These are phyloP conservation scores for Rutstroemia sp. DNA, from an alignment of 2,329 filamentous ascomycete species.

Conservation along the genomic window DNA sequence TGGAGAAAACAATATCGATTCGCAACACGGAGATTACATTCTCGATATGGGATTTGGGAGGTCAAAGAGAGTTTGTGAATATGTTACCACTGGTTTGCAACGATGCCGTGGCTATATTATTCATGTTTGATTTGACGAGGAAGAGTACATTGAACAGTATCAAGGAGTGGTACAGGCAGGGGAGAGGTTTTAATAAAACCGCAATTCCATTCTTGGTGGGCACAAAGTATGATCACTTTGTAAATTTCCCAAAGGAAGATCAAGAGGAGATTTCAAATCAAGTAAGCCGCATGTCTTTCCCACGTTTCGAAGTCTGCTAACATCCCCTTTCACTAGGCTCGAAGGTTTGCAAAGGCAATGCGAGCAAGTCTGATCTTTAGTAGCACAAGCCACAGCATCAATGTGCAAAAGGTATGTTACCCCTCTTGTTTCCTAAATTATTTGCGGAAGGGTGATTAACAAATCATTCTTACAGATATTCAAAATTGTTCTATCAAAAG, in stretches of 20 bases:
- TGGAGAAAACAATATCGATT: constrained; percentile 99
- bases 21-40: constrained; percentile 99
- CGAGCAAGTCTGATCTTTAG: constrained; percentile 95
- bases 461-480: constrained; percentile 65
- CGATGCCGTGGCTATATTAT: constrained; percentile 94
- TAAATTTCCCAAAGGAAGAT: constrained; percentile 95
- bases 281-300: constrained; percentile 39
- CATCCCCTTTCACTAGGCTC: constrained; percentile 51
- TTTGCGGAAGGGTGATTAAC: too few species aligned
- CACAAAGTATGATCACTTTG: constrained; percentile 98
- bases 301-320: background rate
- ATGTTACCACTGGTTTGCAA: constrained; percentile 99
- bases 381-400: constrained; percentile 98
- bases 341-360: constrained; percentile 97
- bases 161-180: constrained; percentile 99
- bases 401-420: constrained; percentile 82
- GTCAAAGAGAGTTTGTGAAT: constrained; percentile 98
- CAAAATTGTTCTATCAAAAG: constrained; percentile 98
- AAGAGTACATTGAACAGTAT: constrained; percentile 99
- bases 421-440: background rate
- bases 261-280: constrained; percentile 98
- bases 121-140: constrained; percentile 98
- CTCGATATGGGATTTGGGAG: constrained; percentile 97
- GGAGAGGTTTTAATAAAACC: constrained; percentile 97
- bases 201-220: constrained; percentile 97